Base-by-base conservation (phyloP, 495 filamentous ascomycete genomes). In the Xylaria nigripes region DNA sequence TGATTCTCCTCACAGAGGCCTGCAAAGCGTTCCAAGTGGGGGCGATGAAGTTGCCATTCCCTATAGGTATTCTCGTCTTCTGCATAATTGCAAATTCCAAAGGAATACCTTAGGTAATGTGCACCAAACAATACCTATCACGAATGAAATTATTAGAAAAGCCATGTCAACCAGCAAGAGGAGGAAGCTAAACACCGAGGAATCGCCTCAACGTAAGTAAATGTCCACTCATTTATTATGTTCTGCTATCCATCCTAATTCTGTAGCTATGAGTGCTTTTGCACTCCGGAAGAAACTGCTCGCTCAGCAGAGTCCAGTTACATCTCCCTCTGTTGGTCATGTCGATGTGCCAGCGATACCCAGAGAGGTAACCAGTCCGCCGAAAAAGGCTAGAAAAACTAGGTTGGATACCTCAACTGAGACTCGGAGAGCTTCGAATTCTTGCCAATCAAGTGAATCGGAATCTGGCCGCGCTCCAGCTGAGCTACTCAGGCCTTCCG, bases 251-350 rank as follows among this genome's bases (percentile, higher is more conserved):
- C 32, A 25, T 51, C n/a, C 30, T 30, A 22, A 57, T 25, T 13
- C 6, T 29, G 8, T 24, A 77, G 75, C 60, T 9, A 62, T 79
- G 61, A 80, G 77, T 57, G 77, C 76, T 15, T 74, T 78, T 60
- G 75, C 77, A 15, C 72, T 75, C 15, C 70, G 77, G 8, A 70
- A 72, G 58, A 72, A 62, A 32, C 64, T 76, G 4, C 60, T 70
- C 40, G 54, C 25, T 21, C 60, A 65, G 30, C 58, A 59, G 38
- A 45, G 25, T 36, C 34, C 57, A 10, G 16, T 38, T 54, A 21
- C 48, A 3, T 24, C 51, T 15, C 12, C 58, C 24, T 30, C 19
- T n/a, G 9, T 13, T 15, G 25, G 34, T 5, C 23, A 23, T 15
- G 27, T 18, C 23, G 21, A 59, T 44, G 25, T 22, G 15, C 1